Percentiles rank a stretch among this genome's conserved stretches.
Conservation (phyloP, 768 basidiomycete genomes). For the Mycena vitilis region DNA sequence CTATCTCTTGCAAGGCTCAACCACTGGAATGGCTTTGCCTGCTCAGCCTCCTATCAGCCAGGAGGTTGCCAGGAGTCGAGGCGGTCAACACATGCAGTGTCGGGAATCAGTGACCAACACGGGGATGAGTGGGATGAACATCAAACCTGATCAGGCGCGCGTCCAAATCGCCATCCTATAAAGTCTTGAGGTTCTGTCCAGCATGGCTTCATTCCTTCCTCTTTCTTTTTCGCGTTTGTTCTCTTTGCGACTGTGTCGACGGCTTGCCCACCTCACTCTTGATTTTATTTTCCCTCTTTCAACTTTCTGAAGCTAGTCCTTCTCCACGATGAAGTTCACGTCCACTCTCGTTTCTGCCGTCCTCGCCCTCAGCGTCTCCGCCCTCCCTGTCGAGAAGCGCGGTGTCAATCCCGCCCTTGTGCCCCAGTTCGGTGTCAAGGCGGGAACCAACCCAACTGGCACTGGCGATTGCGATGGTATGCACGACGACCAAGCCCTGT, state of each 20-base stretch:
- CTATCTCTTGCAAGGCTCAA: no score
- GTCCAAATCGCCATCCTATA: no score
- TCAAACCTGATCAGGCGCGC: no score
- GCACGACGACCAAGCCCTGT: no score
- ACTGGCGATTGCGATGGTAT: not conserved
- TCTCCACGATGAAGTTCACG: constrained; percentile 45
- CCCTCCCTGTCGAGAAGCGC: constrained; percentile 53
- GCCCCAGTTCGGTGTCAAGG: constrained; percentile 4
- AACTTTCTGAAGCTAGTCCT: not conserved
- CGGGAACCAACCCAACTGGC: constrained; percentile 5
- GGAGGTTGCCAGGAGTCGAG: no score
- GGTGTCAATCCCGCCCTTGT: constrained; percentile 60
- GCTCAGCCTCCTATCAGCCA: no score
- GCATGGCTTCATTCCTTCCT: not conserved
- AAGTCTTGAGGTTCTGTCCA: no score
- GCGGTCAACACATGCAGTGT: no score
- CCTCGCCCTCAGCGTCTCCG: constrained; percentile 51
- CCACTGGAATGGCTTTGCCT: no score
- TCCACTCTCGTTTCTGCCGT: constrained; percentile 38
- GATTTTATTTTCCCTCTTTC: not conserved
- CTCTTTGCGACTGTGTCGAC: constrained; percentile 10
- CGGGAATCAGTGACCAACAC: no score
- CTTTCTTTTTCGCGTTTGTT: not conserved
- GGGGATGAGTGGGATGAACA: no score
- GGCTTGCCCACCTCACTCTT: not conserved